phyloP scores from a whole-genome alignment of 2,329 filamentous ascomycete genomes.

The Fusarium sp. region DNA sequence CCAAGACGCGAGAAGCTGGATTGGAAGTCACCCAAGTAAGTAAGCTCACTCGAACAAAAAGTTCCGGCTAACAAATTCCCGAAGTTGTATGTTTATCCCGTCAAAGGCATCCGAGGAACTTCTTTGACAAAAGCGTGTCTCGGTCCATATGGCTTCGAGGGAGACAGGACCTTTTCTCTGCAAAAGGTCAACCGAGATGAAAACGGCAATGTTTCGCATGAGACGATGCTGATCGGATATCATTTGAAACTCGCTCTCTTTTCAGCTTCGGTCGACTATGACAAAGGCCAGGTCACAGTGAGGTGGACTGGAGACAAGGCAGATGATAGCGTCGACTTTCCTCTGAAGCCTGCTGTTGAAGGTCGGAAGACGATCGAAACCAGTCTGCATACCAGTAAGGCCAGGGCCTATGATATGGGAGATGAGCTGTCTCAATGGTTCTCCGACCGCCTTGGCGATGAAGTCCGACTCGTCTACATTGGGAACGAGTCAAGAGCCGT shows the following conservation, averaged over 20 bases:
- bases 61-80: background rate
- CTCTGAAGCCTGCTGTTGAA: slow-evolving; percentile 7
- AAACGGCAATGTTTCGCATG: background rate
- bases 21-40: slow-evolving; percentile 34
- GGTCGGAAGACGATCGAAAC: slow-evolving; percentile 3
- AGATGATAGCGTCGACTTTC: slow-evolving; percentile 14
- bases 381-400: slow-evolving; percentile 27
- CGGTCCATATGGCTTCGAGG: slow-evolving; percentile 28
- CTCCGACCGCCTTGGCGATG: slow-evolving; percentile 25
- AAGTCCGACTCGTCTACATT: slow-evolving; percentile 34
- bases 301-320: background rate
- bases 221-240: slow-evolving; percentile 40
- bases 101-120: slow-evolving; percentile 36
- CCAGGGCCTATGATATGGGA: slow-evolving; percentile 39
- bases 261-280: slow-evolving; percentile 14
- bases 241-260: slow-evolving; percentile 36
- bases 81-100: slow-evolving; percentile 40
- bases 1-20: background rate
- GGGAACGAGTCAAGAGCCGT: slow-evolving; percentile 37
- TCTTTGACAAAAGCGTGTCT: slow-evolving; percentile 18
- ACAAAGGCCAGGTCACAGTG: background rate
- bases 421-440: slow-evolving; percentile 35
- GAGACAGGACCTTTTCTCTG: slow-evolving; percentile 38
- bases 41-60: accelerated
- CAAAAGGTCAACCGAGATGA: slow-evolving; percentile 29